Percentiles rank a stretch among this genome's conserved stretches.
Conservation (phyloP, 768 basidiomycete genomes). For the Suillus tomentosus region DNA sequence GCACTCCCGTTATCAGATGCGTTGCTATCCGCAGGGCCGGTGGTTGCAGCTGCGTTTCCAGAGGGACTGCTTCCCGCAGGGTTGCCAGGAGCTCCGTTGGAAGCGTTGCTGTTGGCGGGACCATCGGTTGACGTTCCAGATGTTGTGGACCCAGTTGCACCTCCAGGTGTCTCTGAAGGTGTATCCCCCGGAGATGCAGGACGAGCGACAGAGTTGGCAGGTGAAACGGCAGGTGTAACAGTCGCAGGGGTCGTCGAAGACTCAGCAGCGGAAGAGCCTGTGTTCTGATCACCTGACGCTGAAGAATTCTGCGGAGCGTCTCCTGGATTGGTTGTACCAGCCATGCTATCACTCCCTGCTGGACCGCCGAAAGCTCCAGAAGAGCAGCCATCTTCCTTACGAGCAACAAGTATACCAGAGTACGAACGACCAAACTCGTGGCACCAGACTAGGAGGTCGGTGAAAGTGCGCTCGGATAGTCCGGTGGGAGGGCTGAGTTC, state of each 20-base stretch:
- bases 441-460: constrained; percentile 33
- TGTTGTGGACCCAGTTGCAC: background rate
- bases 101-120: background rate
- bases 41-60: background rate
- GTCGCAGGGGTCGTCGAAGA: background rate
- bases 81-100: background rate
- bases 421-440: constrained; percentile 19
- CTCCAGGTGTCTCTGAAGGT: background rate
- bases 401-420: constrained; percentile 23
- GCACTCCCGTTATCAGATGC: background rate
- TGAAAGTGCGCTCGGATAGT: constrained; percentile 24
- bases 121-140: background rate
- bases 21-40: background rate
- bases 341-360: background rate
- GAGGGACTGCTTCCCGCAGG: background rate
- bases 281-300: constrained; percentile 3
- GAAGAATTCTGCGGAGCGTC: background rate
- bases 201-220: constrained; percentile 8
- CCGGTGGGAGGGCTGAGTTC: constrained; percentile 25
- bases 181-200: background rate
- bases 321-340: background rate
- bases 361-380: background rate
- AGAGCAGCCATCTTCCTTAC: constrained; percentile 24
- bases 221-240: background rate
- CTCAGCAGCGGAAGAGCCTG: background rate